A percentile compares a stretch with the other conserved stretches of the same genome.
These are phyloP conservation scores for Neltuma alba DNA, from an alignment of 306 rosid species.

Conservation along the genomic window DNA sequence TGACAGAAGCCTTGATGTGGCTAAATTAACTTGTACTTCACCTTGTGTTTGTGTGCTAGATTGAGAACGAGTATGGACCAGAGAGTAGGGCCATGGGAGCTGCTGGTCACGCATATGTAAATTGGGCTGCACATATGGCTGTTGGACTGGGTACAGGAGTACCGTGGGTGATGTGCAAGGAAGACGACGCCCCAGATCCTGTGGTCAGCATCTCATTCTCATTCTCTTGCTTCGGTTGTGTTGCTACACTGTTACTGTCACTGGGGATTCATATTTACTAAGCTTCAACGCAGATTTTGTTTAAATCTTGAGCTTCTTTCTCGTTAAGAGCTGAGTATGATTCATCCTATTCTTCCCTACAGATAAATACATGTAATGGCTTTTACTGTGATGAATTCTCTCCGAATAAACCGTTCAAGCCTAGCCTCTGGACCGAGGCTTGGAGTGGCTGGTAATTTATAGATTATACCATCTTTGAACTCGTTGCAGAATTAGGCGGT, in stretches of 20 bases:
- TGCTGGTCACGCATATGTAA: conserved; percentile 65
- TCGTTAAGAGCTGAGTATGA: conserved; percentile 15
- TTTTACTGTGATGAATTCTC: conserved; percentile 87
- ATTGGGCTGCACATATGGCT: conserved; percentile 98
- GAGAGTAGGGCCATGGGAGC: conserved; percentile 57
- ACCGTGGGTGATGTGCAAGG: conserved; percentile 99
- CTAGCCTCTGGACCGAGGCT: conserved; percentile 88
- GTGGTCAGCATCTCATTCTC: conserved; percentile 57
- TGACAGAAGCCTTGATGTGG: neutral
- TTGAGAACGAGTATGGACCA: conserved; percentile 93
- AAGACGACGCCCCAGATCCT: conserved; percentile 99
- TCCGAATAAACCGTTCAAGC: conserved; percentile 95
- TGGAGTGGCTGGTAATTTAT: conserved; percentile 96
- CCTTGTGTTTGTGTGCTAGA: conserved; percentile 45
- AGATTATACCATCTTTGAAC: neutral
- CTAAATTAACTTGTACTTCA: neutral
- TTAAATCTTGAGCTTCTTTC: conserved; percentile 10
- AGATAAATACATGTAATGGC: conserved; percentile 93
- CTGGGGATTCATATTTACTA: neutral
- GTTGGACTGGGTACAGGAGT: conserved; percentile 83
- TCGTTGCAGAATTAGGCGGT: conserved; percentile 7
- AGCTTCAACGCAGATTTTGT: neutral
- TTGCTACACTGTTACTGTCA: neutral
- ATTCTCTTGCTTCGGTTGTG: neutral
- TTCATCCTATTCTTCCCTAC: conserved; percentile 33